phyloP scores from a whole-genome alignment of 108 stramenopile species.

The Craspedostauros australis region DNA sequence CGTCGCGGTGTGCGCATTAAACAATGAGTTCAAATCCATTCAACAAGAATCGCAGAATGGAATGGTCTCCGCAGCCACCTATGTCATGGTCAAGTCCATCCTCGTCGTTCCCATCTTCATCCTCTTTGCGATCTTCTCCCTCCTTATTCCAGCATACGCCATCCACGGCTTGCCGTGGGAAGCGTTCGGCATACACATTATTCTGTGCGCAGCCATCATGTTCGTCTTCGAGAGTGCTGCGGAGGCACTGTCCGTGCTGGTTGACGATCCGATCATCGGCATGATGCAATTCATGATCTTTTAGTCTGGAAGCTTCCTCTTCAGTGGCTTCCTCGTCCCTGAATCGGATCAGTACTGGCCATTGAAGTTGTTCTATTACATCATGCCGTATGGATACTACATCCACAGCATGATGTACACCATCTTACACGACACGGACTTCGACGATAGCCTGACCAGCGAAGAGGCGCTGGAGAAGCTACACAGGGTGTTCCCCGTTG shows the following conservation, averaged over 20 bases:
- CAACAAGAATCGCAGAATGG: neutral
- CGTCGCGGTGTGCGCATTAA: neutral
- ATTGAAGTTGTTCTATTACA: conserved; percentile 24
- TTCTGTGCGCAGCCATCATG: neutral
- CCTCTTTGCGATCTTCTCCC: too few species aligned
- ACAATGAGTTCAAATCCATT: neutral
- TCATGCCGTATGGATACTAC: conserved; percentile 19
- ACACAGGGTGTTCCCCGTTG: conserved; percentile 8
- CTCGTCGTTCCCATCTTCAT: neutral
- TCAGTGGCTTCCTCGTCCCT: conserved; percentile 30
- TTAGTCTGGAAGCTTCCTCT: too few species aligned
- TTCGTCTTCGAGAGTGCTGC: neutral
- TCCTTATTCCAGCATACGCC: neutral
- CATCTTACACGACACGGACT: conserved; percentile 3
- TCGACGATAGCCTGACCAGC: too few species aligned
- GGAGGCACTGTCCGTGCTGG: neutral
- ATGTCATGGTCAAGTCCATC: neutral
- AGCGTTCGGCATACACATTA: neutral
- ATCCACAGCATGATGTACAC: conserved; percentile 9
- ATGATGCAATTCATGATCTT: conserved; percentile 26
- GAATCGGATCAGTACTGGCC: conserved; percentile 19
- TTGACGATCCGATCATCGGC: too few species aligned
- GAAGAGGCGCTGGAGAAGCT: conserved; percentile 12
- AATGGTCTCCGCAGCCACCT: neutral
- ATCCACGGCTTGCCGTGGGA: neutral